Percentiles rank a stretch among this genome's conserved stretches.
phyloP scores from a whole-genome alignment of 2,329 filamentous ascomycete species.

The Penicillium brasilianum region DNA sequence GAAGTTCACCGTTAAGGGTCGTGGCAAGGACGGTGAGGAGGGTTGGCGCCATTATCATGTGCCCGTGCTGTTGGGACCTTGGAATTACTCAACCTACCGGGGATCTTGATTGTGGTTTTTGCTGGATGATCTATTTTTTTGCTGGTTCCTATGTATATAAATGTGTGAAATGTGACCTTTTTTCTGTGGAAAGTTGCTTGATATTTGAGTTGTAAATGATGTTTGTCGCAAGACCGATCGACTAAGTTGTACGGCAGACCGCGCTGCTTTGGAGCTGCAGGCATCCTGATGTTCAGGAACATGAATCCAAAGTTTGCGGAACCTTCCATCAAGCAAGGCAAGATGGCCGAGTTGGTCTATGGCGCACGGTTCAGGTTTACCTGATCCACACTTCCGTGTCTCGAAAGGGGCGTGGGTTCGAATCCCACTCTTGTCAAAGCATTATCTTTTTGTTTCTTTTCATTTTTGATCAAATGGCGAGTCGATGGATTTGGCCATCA shows the following conservation, averaged over 20 bases:
- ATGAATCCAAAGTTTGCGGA: neutral
- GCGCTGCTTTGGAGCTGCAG: neutral
- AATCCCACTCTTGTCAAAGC: conserved; percentile 30
- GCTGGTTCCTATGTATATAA: neutral
- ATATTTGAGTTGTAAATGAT: neutral
- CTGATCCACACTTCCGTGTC: conserved; percentile 30
- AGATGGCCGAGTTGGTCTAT: conserved; percentile 42
- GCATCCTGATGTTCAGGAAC: fast-evolving
- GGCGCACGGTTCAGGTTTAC: conserved; percentile 34
- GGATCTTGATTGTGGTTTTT: conserved; percentile 44
- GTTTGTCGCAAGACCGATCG: neutral
- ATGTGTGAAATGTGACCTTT: neutral
- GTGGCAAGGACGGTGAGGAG: conserved; percentile 45
- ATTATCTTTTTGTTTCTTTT: neutral
- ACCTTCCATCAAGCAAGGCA: conserved; percentile 21
- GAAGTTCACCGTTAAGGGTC: conserved; percentile 55
- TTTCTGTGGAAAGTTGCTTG: neutral
- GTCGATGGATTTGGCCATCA: neutral
- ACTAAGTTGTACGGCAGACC: neutral
- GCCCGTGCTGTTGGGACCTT: conserved; percentile 56
- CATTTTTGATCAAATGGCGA: neutral
- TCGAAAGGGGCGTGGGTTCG: conserved; percentile 32
- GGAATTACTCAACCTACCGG: conserved; percentile 58
- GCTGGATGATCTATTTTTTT: neutral
- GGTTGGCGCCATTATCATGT: conserved; percentile 58